Conservation (phyloP, 2,329 filamentous ascomycete genomes). For the Arthroderma sp. region DNA sequence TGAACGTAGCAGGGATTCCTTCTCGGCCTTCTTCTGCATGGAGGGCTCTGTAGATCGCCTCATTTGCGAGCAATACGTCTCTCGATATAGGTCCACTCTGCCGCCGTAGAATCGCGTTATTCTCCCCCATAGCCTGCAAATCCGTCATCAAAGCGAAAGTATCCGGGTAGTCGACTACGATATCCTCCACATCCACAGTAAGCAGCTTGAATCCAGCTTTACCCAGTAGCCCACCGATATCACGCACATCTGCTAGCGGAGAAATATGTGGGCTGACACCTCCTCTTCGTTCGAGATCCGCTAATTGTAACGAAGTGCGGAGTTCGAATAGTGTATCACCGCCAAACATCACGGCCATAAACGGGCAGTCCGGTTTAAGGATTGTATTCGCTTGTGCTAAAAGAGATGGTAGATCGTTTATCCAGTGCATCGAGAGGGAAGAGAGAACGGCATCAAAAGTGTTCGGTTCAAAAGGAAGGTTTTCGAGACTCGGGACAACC, state of each 20-base stretch:
- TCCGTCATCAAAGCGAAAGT: constrained; percentile 86
- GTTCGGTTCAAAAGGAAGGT: constrained; percentile 59
- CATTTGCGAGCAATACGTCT: constrained; percentile 75
- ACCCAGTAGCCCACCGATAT: constrained; percentile 76
- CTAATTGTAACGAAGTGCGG: constrained; percentile 81
- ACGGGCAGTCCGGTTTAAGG: constrained; percentile 79
- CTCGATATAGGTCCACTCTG: constrained; percentile 64
- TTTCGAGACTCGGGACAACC: constrained; percentile 54
- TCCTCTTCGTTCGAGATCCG: constrained; percentile 79
- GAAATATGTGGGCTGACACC: constrained; percentile 85
- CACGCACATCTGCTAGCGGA: constrained; percentile 79
- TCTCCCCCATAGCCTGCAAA: constrained; percentile 91
- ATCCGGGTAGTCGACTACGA: constrained; percentile 86
- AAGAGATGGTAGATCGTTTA: constrained; percentile 84
- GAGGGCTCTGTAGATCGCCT: constrained; percentile 76
- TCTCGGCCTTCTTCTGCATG: constrained; percentile 63
- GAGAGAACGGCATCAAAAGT: constrained; percentile 85
- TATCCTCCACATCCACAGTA: constrained; percentile 94
- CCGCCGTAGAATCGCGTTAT: constrained; percentile 73
- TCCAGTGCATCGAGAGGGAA: constrained; percentile 86
- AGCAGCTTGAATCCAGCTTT: constrained; percentile 87
- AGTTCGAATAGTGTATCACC: constrained; percentile 90
- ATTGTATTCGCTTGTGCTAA: constrained; percentile 73
- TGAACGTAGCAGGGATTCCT: constrained; percentile 73
- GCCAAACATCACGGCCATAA: constrained; percentile 92